Base-by-base conservation (phyloP, 805 yeast genomes). In the Cyberlindnera sargentensis region DNA sequence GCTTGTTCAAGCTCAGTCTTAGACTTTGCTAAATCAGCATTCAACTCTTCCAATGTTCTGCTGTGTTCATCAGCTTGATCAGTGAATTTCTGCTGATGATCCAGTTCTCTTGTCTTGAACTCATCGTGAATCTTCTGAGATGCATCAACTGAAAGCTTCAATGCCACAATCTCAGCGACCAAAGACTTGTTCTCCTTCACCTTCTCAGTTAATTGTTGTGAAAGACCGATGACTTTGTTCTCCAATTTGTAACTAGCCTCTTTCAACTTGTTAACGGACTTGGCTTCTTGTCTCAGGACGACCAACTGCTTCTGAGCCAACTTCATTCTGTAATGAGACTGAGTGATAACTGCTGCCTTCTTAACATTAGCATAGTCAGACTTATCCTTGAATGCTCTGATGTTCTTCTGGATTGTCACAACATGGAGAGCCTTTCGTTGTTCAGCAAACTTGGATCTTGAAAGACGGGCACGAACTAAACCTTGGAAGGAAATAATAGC, bases 211-310 rank as follows among this genome's bases (percentile, higher is more conserved):
- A 91, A 71, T 9, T 83, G 76, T 58, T 91, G 95, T 4, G 97
- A 91, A 53, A 93, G 76, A 64, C 90, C 95, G 51, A 93, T 89
- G n/a, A 95, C 97, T 72, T 95, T 93, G 66, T 93, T 93, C 65
- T 93, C 99, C 57, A 95, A 75, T 62, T 84, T 80, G 67, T 88
- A 93, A 56, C 95, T 89, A 34, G 87, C 95, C 62, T 91, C 96
- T 64, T 87, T 80, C 69, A 87, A 75, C 60, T 84, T 95, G 61
- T 83, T 82, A 37, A 88, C 95, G 11, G 96, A 87, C 61, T 87
- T 87, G 29, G 97, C 96, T 51, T 93, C 98, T n/a, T 73, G 74
- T 61, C 79, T 85, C 62, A 88, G 70, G 45, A 71, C 65, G 49
- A 68, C 66, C 54, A 86, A 76, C 60, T 84, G 82, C 41, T 67